Evolutionary conservation across 2,329 filamentous ascomycete species (phyloP).

Genomic region (Alternaria viburni): DNA sequence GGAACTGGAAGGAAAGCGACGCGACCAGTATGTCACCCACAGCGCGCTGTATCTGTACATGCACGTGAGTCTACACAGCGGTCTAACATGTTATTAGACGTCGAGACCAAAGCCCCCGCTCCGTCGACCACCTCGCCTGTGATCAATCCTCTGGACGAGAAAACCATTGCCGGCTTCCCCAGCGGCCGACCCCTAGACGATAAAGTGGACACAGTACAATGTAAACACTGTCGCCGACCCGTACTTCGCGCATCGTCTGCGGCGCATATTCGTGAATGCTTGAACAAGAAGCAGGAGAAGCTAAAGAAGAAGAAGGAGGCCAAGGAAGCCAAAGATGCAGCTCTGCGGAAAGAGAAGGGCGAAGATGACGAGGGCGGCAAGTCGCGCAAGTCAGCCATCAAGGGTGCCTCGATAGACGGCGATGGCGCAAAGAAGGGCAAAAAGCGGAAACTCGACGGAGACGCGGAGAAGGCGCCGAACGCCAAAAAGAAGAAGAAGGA

Average conservation of each 20-base stretch:
- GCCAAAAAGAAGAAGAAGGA: slow-evolving; percentile 92
- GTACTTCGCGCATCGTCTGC: slow-evolving; percentile 77
- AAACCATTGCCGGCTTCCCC: slow-evolving; percentile 77
- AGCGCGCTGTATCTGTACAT: not conserved
- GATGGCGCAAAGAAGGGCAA: slow-evolving; percentile 52
- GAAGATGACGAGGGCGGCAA: slow-evolving; percentile 52
- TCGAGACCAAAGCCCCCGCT: slow-evolving; percentile 33
- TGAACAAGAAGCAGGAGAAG: slow-evolving; percentile 79
- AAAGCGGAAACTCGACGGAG: slow-evolving; percentile 57
- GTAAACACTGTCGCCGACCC: slow-evolving; percentile 94
- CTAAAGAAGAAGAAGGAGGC: slow-evolving; percentile 68
- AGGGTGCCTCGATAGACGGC: slow-evolving; percentile 46
- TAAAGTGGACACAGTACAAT: slow-evolving; percentile 75
- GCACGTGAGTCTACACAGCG: not conserved
- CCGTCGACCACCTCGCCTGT: slow-evolving; percentile 42
- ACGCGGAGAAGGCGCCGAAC: slow-evolving; percentile 82
- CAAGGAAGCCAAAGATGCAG: slow-evolving; percentile 61
- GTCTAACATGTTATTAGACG: slow-evolving; percentile 23
- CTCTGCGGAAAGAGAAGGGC: slow-evolving; percentile 55
- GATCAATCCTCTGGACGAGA: slow-evolving; percentile 72
- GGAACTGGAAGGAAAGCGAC: slow-evolving; percentile 73
- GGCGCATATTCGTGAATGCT: slow-evolving; percentile 81
- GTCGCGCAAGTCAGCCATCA: slow-evolving; percentile 51
- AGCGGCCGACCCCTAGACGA: slow-evolving; percentile 85
- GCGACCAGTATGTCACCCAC: slow-evolving; percentile 60